Percentiles rank a stretch among this genome's conserved stretches.
Evolutionary conservation across 164 flowering plant genomes (phyloP).

Genomic region (Vitis riparia): DNA sequence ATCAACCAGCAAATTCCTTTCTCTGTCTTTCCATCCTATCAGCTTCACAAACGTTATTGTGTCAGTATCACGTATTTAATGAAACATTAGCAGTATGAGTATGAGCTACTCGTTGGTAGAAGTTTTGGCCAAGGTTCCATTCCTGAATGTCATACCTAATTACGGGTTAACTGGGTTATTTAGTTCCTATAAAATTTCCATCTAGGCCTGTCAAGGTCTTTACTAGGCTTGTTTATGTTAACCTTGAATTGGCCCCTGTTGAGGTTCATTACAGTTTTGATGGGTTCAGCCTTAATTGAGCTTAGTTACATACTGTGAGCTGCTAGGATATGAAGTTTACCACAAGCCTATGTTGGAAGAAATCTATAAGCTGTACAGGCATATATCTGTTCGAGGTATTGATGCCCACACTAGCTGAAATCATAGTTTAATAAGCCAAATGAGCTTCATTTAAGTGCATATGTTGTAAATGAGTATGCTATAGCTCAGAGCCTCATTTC

Average conservation of each 20-base stretch:
- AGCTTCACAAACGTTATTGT: constrained; percentile 35
- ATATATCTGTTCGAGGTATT: too few relatives aligned
- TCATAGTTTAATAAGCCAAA: too few relatives aligned
- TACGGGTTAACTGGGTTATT: neutral
- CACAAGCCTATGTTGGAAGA: too few relatives aligned
- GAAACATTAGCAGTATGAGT: neutral
- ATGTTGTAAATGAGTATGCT: too few relatives aligned
- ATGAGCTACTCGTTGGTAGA: neutral
- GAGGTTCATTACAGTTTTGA: too few relatives aligned
- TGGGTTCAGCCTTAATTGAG: too few relatives aligned
- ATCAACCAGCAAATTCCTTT: constrained; percentile 66
- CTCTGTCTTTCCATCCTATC: constrained; percentile 82
- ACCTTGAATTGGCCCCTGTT: too few relatives aligned
- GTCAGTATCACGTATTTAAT: constrained; percentile 5
- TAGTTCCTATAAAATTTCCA: neutral
- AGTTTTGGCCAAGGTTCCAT: neutral
- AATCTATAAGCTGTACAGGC: too few relatives aligned
- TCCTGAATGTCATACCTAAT: neutral
- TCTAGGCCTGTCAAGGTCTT: neutral
- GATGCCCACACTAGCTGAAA: too few relatives aligned
- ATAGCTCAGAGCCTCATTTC: too few relatives aligned
- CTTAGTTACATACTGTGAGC: too few relatives aligned
- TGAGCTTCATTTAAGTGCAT: too few relatives aligned
- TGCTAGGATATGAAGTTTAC: neutral
- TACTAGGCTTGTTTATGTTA: neutral